Evolutionary conservation across 1,284 basidiomycete species (phyloP), one percentile per base, ranked within the genome.

Genomic region (Sanghuangporus weigelae): DNA sequence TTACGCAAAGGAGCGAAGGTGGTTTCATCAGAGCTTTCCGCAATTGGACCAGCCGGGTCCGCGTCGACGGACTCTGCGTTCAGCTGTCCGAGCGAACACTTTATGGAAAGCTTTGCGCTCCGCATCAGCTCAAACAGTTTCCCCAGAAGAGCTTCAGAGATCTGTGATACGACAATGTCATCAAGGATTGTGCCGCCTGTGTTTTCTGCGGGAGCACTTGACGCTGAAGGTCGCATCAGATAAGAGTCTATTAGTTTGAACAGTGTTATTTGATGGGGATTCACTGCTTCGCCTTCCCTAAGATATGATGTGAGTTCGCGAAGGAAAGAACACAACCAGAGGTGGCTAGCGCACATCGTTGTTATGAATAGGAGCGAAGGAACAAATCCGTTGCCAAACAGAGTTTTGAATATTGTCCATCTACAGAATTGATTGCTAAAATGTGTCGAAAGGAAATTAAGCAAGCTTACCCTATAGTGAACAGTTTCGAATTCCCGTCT

Each of bases 221-320:
- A 70, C 21, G 70, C 71, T 21, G 71, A 69, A 14, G 68, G 50
- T 69, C 44, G 71, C 68, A 90, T 86, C 59, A 93, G 77, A 70
- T 89, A 87, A 2, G 92, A 90, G 72, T 96, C 94, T 16, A 95
- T 76, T 6, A 95, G 78, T 74, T 95, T 95, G 62, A 96, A 81
- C n/a, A 95, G 75, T 11, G 84, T 89, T 1, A 86, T 93, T 73
- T 95, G 93, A 68, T 89, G 86, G 0, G 92, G 91, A 2, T 90
- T 85, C 48, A 94, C 82, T n/a, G 86, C 78, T 74, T 94, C 92
- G 55, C 81, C 84, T 31, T 77, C 68, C 66, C 91, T 93, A 71
- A 44, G 55, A 69, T 84, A 85, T 23, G 85, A 72, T 63, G 79
- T 77, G 12, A 82, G 84, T 81, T 51, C 85, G 72, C 60, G 78